Base-by-base conservation (phyloP, 2,329 filamentous ascomycete species). In the Cordyceps farinosa region DNA sequence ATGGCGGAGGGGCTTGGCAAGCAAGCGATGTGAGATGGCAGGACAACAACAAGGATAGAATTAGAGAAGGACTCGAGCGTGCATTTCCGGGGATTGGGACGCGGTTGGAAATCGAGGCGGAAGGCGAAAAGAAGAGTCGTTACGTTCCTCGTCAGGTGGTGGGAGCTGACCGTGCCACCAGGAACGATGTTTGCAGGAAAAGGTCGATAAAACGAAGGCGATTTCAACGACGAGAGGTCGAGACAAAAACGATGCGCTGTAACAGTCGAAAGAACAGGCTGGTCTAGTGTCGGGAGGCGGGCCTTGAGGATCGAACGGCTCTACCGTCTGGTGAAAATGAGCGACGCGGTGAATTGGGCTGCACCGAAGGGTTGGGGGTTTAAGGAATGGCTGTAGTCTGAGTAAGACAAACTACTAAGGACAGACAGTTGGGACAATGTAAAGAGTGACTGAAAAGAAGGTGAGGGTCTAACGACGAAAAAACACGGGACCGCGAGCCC, bases 351-450 rank as follows among this genome's bases (percentile, higher is more conserved):
- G 40, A 15, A 30, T 30, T 55, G 30, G 34, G 42, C 40, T 55
- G 32, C 29, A 62, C 45, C 42, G 27, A 48, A 50, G 51, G 34
- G 44, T 44, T 34, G 30, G 40, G 32, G 32, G 34, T 61, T n/a
- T 29, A 62, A 62, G 51, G 60, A 62, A 62, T 56, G 60, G 56
- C 60, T 62, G 60, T 29, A 62, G 60, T 38, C 29, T 44, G 60
- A 32, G 60, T 56, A 56, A 62, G 48, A 50, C 13, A 56, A 62
- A 50, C 60, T 36, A 56, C 60, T 56, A 36, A 17, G 22, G 44
- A 15, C 38, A 30, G 15, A 48, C 30, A 29, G 42, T 48, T 32
- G 5, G 42, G 50, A 62, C 60, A 38, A 62, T 50, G 17, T 48
- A 51, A 62, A n/a, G 60, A 62, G 60, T 62, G 60, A 62, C 60